A percentile compares a stretch with the other conserved stretches of the same genome.
phyloP scores from a whole-genome alignment of 208 protist genomes.

The Histomonas meleagridis region DNA sequence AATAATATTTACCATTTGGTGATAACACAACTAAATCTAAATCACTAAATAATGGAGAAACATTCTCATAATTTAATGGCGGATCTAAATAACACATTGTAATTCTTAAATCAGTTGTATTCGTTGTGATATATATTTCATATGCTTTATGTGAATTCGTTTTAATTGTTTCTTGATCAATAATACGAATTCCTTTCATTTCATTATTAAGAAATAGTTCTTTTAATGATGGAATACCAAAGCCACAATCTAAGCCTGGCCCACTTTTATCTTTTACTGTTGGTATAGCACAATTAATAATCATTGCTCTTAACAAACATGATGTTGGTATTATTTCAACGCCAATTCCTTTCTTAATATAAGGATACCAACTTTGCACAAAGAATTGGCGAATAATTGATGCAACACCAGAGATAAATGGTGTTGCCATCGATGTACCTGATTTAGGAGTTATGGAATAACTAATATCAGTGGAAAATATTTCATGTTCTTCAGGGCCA shows the following conservation, averaged over 20 bases:
- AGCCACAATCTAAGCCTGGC: neutral
- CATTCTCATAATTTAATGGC: neutral
- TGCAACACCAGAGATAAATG: neutral
- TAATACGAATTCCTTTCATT: neutral
- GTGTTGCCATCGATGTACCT: conserved; percentile 30
- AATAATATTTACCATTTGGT: neutral
- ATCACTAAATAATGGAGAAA: neutral
- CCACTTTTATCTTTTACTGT: neutral
- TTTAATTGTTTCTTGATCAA: neutral
- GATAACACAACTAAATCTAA: neutral
- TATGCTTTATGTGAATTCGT: neutral
- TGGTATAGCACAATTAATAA: neutral
- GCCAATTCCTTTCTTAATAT: neutral
- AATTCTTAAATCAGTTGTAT: neutral
- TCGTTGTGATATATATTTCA: too few species aligned
- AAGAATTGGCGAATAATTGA: neutral
- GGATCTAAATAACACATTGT: conserved; percentile 6
- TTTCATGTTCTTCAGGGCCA: neutral
- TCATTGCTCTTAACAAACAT: neutral
- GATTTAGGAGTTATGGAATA: neutral
- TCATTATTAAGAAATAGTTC: neutral
- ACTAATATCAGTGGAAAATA: neutral
- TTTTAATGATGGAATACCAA: neutral
- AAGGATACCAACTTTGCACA: neutral
- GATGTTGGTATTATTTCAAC: neutral